These are phyloP conservation scores for Penicillium sp. DNA, from an alignment of 2,329 filamentous ascomycete genomes.

Conservation along the genomic window DNA sequence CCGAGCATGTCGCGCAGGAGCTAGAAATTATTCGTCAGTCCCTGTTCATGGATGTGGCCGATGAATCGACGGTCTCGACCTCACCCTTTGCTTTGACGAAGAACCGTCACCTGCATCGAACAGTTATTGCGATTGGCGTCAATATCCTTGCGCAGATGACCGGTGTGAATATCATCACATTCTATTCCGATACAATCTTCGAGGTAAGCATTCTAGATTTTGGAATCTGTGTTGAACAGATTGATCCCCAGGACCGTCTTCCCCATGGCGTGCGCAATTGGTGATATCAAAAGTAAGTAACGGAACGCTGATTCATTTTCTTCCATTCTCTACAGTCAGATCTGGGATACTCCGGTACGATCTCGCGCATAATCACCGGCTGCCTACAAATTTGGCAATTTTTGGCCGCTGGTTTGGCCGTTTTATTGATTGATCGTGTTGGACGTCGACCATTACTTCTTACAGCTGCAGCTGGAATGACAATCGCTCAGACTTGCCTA, in stretches of 20 bases:
- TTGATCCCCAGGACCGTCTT: too few species aligned
- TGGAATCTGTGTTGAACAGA: too few species aligned
- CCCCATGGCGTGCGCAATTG: too few species aligned
- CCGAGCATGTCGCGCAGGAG: conserved; percentile 48
- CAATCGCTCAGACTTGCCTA: conserved; percentile 19
- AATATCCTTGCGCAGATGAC: conserved; percentile 36
- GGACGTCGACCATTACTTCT: conserved; percentile 43
- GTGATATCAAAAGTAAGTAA: too few species aligned
- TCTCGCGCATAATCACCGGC: conserved; percentile 27
- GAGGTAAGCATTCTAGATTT: conserved; percentile 11
- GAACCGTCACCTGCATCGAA: conserved; percentile 31
- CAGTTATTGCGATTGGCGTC: conserved; percentile 27
- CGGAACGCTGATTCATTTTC: too few species aligned
- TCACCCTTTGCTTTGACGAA: conserved; percentile 26
- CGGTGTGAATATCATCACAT: conserved; percentile 37
- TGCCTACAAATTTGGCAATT: conserved; percentile 34
- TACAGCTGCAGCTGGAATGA: conserved; percentile 28
- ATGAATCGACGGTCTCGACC: conserved; percentile 12
- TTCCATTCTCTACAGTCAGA: too few species aligned
- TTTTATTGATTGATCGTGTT: conserved; percentile 36
- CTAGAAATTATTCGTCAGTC: conserved; percentile 53
- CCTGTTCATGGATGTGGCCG: conserved; percentile 3
- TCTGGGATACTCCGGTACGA: conserved; percentile 25
- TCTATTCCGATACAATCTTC: conserved; percentile 37
- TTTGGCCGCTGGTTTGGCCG: conserved; percentile 23